phyloP scores from a whole-genome alignment of 2,329 filamentous ascomycete species.

The Colletotrichum sp. region DNA sequence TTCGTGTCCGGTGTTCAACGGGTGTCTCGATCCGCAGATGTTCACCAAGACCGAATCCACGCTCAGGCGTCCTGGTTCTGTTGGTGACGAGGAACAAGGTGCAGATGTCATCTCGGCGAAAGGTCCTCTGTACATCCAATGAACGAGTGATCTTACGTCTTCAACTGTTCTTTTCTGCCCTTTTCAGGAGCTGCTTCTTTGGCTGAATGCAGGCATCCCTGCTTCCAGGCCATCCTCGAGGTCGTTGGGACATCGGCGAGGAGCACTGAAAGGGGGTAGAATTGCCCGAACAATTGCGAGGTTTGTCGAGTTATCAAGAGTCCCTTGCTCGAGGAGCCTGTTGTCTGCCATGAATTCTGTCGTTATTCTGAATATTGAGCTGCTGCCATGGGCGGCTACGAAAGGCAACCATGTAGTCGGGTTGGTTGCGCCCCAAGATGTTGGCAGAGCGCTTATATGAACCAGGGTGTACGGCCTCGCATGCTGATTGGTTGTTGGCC shows the following conservation, averaged over 20 bases:
- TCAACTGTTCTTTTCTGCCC: not conserved
- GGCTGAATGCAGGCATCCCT: not conserved
- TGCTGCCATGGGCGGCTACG: constrained; percentile 13
- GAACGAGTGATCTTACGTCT: not conserved
- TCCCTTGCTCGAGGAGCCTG: not conserved
- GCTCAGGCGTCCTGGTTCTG: not conserved
- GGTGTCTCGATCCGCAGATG: constrained; percentile 15
- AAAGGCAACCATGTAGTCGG: constrained; percentile 3
- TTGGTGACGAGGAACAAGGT: constrained; percentile 19
- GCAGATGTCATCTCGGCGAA: constrained; percentile 20
- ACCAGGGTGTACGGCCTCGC: not conserved
- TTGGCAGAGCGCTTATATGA: constrained; percentile 16
- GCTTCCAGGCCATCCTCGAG: not conserved
- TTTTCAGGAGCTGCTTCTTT: not conserved
- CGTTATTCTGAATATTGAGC: not conserved
- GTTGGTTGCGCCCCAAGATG: not conserved
- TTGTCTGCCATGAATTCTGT: not conserved
- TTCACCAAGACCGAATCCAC: not conserved
- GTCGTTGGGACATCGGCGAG: not conserved
- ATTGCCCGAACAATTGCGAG: not conserved
- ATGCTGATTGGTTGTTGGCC: constrained; percentile 16
- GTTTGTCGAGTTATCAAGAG: not conserved
- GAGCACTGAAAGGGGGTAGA: not conserved
- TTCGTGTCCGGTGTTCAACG: not conserved
- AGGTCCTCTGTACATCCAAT: not conserved